Base-by-base conservation (phyloP, 73 alveolate genomes). In the Paramecium bursaria region DNA sequence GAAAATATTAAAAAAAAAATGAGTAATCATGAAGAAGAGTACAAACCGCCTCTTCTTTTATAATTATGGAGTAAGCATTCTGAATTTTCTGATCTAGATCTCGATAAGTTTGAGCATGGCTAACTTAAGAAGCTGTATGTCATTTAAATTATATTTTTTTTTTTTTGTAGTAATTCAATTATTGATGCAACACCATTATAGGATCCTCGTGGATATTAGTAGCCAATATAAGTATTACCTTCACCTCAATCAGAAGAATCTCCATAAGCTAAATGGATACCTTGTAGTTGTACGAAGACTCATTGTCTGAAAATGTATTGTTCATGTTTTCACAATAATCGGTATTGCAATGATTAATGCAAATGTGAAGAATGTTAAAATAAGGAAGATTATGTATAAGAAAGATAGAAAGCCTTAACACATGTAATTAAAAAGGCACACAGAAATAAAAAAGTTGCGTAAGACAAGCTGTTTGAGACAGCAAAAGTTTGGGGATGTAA, bases 261-360 rank as follows among this genome's bases (percentile, higher is more conserved):
- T 11, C 30, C 23, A 11, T 19, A 48, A 9, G 6, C 53, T 26
- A 60, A 60, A 60, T 60, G 79, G 79, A 17, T 31, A 33, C 79
- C 79, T 31, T 60, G 79, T 25, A 60, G 79, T 33, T 60, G 79
- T 60, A 60, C 53, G 14, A 60, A 60, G 35, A 60, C 79, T 2
- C 0, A 60, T 60, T 60, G 79, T 67, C 82, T 39, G 4, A 39
- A 67, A 67, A 67, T 67, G 60, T 39, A 67, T 42, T 67, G 82
- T 35, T 67, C 60, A 1, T 67, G 82, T 19, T 67, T 67, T 42
- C 82, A 67, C 22, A 67, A 39, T 67, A 26, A 47, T 3, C 50
- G 30, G 23, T 14, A 5, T 30, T 60, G 79, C 35, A n/a, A 7
- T 9, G 79, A 60, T 31, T 27, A 1, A 1, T 60, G 79, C 31